Conservation (phyloP, 192 early-diverging fungal genomes). For the Nowakowskiella sp. region DNA sequence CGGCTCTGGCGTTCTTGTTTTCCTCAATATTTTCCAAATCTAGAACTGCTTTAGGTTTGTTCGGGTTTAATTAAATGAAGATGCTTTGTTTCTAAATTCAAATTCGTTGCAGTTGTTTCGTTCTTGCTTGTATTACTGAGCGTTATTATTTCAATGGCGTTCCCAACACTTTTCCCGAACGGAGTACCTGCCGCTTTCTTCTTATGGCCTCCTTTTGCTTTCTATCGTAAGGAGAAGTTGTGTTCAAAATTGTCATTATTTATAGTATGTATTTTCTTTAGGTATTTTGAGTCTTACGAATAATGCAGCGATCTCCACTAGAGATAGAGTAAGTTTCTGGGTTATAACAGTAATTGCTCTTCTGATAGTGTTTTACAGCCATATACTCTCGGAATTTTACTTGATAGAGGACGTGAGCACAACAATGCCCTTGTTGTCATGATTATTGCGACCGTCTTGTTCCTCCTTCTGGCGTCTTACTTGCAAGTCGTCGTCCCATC, state of each 20-base stretch:
- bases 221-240: too few relatives aligned
- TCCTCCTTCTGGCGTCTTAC: conserved; percentile 30
- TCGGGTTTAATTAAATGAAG: conserved; percentile 10
- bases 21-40: conserved; percentile 50
- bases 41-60: conserved; percentile 45
- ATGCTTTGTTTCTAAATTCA: neutral
- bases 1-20: conserved; percentile 59
- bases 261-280: too few relatives aligned
- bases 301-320: conserved; percentile 17
- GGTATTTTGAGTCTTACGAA: conserved; percentile 19
- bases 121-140: conserved; percentile 60
- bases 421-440: conserved; percentile 33
- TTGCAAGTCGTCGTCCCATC: conserved; percentile 43
- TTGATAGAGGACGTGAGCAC: conserved; percentile 38
- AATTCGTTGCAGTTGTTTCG: conserved; percentile 27
- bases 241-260: too few relatives aligned
- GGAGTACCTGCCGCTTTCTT: conserved; percentile 37
- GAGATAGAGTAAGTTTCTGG: neutral
- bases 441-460: conserved; percentile 39
- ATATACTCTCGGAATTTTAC: conserved; percentile 46
- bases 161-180: conserved; percentile 31
- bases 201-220: conserved; percentile 69
- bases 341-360: neutral
- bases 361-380: conserved; percentile 18
- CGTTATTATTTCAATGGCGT: conserved; percentile 53